phyloP scores from a whole-genome alignment of 768 basidiomycete genomes.

The Chalciporus pseudorubinellus region DNA sequence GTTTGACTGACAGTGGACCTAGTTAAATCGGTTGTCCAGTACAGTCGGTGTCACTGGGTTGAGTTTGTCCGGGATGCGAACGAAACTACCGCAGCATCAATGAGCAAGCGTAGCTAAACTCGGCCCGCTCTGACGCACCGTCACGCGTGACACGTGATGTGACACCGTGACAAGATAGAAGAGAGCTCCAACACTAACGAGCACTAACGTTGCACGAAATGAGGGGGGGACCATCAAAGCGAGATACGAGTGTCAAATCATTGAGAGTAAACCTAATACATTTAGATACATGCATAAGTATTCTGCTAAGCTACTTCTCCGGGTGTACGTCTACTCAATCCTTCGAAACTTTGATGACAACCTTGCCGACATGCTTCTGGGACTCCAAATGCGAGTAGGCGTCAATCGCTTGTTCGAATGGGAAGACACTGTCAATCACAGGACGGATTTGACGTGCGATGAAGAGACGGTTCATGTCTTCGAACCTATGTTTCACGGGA shows the following conservation, averaged over 20 bases:
- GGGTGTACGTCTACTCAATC: constrained; percentile 5
- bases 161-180: no score
- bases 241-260: no score
- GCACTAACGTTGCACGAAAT: no score
- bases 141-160: background rate
- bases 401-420: constrained; percentile 45
- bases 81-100: background rate
- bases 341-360: constrained; percentile 43
- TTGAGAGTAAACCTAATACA: no score
- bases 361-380: constrained; percentile 61
- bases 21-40: background rate
- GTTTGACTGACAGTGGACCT: background rate
- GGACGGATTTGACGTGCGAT: constrained; percentile 45
- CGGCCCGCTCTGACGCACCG: background rate
- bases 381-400: constrained; percentile 54
- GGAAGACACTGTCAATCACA: constrained; percentile 55
- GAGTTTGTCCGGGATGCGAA: background rate
- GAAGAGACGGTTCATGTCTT: constrained; percentile 51
- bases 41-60: background rate
- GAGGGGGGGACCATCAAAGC: no score
- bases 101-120: background rate
- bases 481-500: constrained; percentile 38
- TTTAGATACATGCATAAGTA: no score
- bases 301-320: no score
- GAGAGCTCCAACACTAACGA: no score